Base-by-base conservation (phyloP, 495 filamentous ascomycete species). In the Penicillium canescens region DNA sequence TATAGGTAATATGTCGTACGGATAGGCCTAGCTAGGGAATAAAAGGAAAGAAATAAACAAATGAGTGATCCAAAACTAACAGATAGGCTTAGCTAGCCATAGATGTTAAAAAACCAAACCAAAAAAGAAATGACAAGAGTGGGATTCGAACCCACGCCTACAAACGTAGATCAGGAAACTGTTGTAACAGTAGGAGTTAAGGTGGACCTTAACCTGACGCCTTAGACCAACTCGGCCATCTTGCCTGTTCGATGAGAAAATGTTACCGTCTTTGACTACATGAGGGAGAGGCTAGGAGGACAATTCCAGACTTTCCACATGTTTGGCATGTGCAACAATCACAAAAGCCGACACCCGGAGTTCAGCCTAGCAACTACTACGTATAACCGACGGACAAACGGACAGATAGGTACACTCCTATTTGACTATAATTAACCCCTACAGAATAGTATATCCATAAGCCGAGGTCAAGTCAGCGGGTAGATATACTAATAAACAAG, bases 111-210 rank as follows among this genome's bases (percentile, higher is more conserved):
- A 13, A 28, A 23, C 12, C 53, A 58, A 61, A 54, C 49, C 12
- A 49, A 67, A 62, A 62, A 55, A 47, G 11, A 46, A 12, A 58
- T 74, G 71, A 72, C 65, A 72, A 73, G 69, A 72, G 71, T 72
- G 71, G 65, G 71, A 73, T 73, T 74, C 65, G 71, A 74, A 74
- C 70, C 63, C 70, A 71, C 69, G 70, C 69, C 69, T 31, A 31
- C 47, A 41, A 42, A 20, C 39, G 48, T 42, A 51, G 48, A 51
- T 40, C 48, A 51, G 48, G 48, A 51, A 51, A 51, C 48, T 51
- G 40, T 14, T 33, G 18, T 31, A 34, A 51, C 38, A 42, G 42
- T 13, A 24, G 28, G 48, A 51, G 63, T 59, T 55, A 67, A 67
- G 64, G 64, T 67, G 38, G 41, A 62, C 66, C 66, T 69, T 69